These are phyloP conservation scores for Trichoderma gracile DNA, from an alignment of 2,329 filamentous ascomycete genomes.

Conservation along the genomic window DNA sequence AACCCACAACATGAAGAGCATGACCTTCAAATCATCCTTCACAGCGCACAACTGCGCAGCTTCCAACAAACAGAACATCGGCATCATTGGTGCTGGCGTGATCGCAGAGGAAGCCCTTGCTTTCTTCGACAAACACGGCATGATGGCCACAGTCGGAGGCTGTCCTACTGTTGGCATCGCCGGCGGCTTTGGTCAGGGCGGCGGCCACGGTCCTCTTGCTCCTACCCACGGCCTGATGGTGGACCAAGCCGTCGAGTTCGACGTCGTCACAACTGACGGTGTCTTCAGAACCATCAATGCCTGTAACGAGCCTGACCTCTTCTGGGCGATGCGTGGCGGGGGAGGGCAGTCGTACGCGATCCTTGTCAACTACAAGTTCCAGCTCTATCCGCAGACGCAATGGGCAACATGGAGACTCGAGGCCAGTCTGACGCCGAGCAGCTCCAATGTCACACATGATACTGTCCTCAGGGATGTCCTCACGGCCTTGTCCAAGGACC, in stretches of 20 bases:
- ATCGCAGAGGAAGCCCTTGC: conserved; percentile 48
- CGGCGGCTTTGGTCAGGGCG: conserved; percentile 62
- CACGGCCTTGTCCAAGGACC: neutral
- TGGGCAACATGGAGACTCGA: conserved; percentile 18
- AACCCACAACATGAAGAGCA: conserved; percentile 50
- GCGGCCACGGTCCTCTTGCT: conserved; percentile 57
- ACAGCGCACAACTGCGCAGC: neutral
- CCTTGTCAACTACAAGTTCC: conserved; percentile 19
- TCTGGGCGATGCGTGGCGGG: conserved; percentile 59
- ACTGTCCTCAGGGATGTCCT: conserved; percentile 1
- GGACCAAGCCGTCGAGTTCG: conserved; percentile 58
- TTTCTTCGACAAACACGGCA: conserved; percentile 34
- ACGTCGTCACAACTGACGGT: conserved; percentile 56
- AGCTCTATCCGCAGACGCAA: conserved; percentile 1
- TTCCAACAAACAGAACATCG: neutral
- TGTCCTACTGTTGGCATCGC: conserved; percentile 57
- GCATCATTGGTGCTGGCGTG: conserved; percentile 30
- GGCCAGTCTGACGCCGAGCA: neutral
- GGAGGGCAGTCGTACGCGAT: conserved; percentile 36
- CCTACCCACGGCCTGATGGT: conserved; percentile 59
- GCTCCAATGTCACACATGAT: conserved; percentile 26
- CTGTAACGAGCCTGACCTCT: conserved; percentile 52
- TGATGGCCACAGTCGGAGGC: conserved; percentile 48
- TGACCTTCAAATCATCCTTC: conserved; percentile 32
- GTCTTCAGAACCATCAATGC: conserved; percentile 46